Evolutionary conservation across 2,329 filamentous ascomycete species (phyloP), one percentile per base, ranked within the genome.

Genomic region (Fusarium metavorans): DNA sequence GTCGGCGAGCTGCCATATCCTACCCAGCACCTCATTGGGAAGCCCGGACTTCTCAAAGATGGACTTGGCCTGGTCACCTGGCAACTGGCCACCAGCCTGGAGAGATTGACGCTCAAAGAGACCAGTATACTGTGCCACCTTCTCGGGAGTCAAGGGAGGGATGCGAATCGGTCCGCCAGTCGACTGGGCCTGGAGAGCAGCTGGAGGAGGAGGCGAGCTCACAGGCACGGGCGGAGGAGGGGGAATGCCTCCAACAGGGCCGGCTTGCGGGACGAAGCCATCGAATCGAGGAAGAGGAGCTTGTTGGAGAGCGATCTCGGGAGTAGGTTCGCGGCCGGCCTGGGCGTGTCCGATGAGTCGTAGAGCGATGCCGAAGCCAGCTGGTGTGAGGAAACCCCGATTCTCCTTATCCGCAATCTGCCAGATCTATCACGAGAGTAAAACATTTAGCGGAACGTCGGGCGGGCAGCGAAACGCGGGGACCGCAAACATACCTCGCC

Each of bases 361-460:
- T 81, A 99, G 85, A 67, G 97, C 97, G 81, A 98, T 91, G 71
- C 95, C 94, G 85, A 99, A 99, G 81, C 96, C 97, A 48, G 95
- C 91, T 23, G 95, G 95, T 37, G 95, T 98, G 76, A 99, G 87
- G 77, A 98, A 93, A 62, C 97, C 97, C 75, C 95, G 92, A 86
- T 99, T 99, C 86, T 98, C 96, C 76, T 91, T 95, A 86, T 99
- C 97, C 77, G 97, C 96, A 82, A 99, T 97, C 85, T 98, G 96
- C 97, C 97, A 99, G 88, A 99, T 98, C 94, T 98, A 83, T 73
- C 11, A 59, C 41, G 23, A 64, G 27, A 45, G 41, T 27, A n/a
- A 69, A 56, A 62, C 16, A 20, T 59, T 67, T 57, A 69, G 50
- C 35, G 54, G 34, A 50, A 57, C 37, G 11, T 30, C n/a, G 23